A percentile compares a stretch with the other conserved stretches of the same genome.
These are phyloP conservation scores for Termitomyces sp. DNA, from an alignment of 768 basidiomycete species.

Conservation along the genomic window DNA sequence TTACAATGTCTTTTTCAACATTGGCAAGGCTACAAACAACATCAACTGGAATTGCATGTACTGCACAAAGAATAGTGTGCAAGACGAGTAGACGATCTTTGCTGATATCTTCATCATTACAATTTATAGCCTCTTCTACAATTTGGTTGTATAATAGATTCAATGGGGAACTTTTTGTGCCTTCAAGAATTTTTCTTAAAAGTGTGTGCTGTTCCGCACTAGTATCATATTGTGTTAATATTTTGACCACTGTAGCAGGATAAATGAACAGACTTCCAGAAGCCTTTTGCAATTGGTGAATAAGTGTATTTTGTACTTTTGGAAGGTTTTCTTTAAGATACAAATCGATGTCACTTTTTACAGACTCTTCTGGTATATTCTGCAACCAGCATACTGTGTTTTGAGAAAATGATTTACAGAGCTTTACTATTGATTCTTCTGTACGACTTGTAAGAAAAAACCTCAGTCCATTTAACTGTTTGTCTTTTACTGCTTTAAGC, in stretches of 20 bases:
- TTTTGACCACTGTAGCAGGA: neutral
- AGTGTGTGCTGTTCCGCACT: no score
- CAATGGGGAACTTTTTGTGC: no score
- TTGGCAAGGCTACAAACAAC: neutral
- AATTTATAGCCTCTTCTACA: neutral
- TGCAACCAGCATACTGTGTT: neutral
- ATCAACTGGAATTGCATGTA: neutral
- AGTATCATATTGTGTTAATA: no score
- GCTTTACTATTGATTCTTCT: neutral
- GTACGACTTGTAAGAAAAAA: neutral
- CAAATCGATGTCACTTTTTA: neutral
- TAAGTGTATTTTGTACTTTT: neutral
- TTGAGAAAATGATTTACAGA: neutral
- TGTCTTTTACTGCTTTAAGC: neutral
- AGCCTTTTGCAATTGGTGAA: neutral
- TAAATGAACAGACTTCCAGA: neutral
- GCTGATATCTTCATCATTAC: neutral
- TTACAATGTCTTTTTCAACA: neutral
- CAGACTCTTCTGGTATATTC: neutral
- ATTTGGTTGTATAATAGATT: neutral
- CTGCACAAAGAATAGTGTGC: constrained; percentile 4
- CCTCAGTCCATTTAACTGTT: neutral
- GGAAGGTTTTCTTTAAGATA: neutral
- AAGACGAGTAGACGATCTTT: neutral
- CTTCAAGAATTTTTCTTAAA: no score